Conservation (phyloP, 768 basidiomycete genomes). For the Tubosaeta sp. region DNA sequence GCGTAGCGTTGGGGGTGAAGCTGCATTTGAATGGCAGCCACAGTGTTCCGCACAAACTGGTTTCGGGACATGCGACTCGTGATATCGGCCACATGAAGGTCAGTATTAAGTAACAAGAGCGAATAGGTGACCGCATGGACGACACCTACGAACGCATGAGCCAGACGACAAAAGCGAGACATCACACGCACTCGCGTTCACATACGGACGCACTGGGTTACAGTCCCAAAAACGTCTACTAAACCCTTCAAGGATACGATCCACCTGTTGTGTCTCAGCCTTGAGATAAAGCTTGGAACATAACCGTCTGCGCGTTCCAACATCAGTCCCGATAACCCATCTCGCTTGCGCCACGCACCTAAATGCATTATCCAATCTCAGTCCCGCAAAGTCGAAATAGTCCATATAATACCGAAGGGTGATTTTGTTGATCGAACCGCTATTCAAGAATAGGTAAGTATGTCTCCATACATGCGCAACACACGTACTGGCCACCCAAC, state of each 20-base stretch:
- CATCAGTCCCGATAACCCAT: not conserved
- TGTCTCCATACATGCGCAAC: constrained; percentile 1
- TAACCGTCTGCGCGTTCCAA: constrained; percentile 50
- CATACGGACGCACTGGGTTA: constrained; percentile 77
- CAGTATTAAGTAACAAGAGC: constrained; percentile 90
- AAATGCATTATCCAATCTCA: constrained; percentile 87
- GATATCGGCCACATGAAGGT: constrained; percentile 93
- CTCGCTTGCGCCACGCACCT: constrained; percentile 44
- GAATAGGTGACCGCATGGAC: constrained; percentile 96
- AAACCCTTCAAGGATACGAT: constrained; percentile 92
- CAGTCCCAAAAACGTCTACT: constrained; percentile 89
- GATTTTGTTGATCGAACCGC: constrained; percentile 70
- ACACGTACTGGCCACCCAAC: constrained; percentile 85
- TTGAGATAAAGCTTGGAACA: constrained; percentile 92
- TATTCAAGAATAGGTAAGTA: constrained; percentile 28
- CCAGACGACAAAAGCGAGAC: not conserved
- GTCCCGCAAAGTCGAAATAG: constrained; percentile 79
- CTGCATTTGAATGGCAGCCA: constrained; percentile 80
- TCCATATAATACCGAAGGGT: constrained; percentile 80
- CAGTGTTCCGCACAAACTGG: constrained; percentile 92
- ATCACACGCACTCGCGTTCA: constrained; percentile 67
- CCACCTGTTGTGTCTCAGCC: constrained; percentile 96
- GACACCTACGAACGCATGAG: constrained; percentile 50
- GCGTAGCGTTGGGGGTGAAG: constrained; percentile 51
- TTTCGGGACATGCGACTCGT: constrained; percentile 82